phyloP scores from a whole-genome alignment of 306 rosid species.

The Erythrophleum fordii region DNA sequence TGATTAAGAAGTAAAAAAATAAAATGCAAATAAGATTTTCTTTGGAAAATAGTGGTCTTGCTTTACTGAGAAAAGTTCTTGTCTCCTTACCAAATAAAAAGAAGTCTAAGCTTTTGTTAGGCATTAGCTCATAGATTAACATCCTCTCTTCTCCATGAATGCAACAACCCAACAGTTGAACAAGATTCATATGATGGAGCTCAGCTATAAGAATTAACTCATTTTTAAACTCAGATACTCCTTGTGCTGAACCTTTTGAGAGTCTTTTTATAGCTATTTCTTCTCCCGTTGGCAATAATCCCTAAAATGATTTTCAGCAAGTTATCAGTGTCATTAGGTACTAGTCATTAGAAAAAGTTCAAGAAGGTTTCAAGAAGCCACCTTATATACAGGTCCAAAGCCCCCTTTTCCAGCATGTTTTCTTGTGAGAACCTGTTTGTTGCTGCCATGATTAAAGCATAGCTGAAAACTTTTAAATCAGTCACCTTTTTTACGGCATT shows the following conservation, averaged over 20 bases:
- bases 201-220: slow-evolving; percentile 41
- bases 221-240: slow-evolving; percentile 37
- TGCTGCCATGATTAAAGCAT: slow-evolving; percentile 33
- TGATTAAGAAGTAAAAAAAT: background rate
- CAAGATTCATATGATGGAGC: slow-evolving; percentile 47
- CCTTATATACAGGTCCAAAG: slow-evolving; percentile 49
- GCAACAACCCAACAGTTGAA: background rate
- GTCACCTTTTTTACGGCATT: slow-evolving; percentile 20
- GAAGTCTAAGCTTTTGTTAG: slow-evolving; percentile 15
- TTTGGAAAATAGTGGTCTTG: too few species aligned
- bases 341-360: background rate
- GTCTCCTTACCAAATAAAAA: slow-evolving; percentile 41
- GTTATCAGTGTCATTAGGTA: background rate
- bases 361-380: background rate
- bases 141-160: background rate
- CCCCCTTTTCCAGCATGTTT: slow-evolving; percentile 46
- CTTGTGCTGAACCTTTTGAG: slow-evolving; percentile 42
- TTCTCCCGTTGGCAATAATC: slow-evolving; percentile 5
- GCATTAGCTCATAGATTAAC: background rate
- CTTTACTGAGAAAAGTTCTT: background rate
- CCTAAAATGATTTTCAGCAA: slow-evolving; percentile 5
- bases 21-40: background rate
- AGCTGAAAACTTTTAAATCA: slow-evolving; percentile 21
- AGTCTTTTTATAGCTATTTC: slow-evolving; percentile 49
- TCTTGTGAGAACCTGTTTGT: slow-evolving; percentile 32